Evolutionary conservation across 805 yeast genomes (phyloP).

Genomic region (Pichia exigua): DNA sequence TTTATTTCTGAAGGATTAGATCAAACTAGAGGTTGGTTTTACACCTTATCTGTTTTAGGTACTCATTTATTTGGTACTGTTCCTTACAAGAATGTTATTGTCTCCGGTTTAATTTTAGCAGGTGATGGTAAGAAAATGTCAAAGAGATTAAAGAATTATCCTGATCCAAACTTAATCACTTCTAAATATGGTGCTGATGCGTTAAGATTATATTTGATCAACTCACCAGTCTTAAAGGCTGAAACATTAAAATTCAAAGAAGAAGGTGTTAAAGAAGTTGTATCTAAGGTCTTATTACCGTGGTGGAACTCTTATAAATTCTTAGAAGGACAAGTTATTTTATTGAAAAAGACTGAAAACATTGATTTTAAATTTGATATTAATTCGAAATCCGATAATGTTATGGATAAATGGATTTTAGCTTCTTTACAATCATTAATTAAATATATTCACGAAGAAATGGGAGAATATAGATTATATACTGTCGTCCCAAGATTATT

Average conservation of each 20-base stretch:
- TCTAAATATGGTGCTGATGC: slow-evolving; percentile 97
- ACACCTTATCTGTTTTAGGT: slow-evolving; percentile 91
- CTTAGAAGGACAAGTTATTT: slow-evolving; percentile 87
- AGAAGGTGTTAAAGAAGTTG: slow-evolving; percentile 98
- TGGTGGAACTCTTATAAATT: slow-evolving; percentile 99
- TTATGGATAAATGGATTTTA: slow-evolving; percentile 95
- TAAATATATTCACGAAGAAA: slow-evolving; percentile 79
- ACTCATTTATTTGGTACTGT: slow-evolving; percentile 87
- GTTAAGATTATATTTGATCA: slow-evolving; percentile 86
- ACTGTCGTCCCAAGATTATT: slow-evolving; percentile 93
- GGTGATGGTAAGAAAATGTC: slow-evolving; percentile 99
- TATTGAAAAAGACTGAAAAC: slow-evolving; percentile 68
- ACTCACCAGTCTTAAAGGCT: slow-evolving; percentile 95
- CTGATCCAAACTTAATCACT: slow-evolving; percentile 81
- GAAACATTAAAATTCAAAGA: slow-evolving; percentile 96
- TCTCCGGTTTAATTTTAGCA: slow-evolving; percentile 93
- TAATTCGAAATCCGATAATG: slow-evolving; percentile 60
- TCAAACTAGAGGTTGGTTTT: slow-evolving; percentile 99
- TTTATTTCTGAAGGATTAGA: slow-evolving; percentile 98
- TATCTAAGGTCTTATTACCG: slow-evolving; percentile 89
- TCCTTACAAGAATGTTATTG: slow-evolving; percentile 93
- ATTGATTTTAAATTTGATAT: slow-evolving; percentile 70
- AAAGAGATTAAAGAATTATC: slow-evolving; percentile 94
- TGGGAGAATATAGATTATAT: slow-evolving; percentile 83
- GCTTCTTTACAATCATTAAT: slow-evolving; percentile 94